Percentiles rank a stretch among this genome's conserved stretches.
These are phyloP conservation scores for Ustilago tritici DNA, from an alignment of 1,284 basidiomycete species.

Conservation along the genomic window DNA sequence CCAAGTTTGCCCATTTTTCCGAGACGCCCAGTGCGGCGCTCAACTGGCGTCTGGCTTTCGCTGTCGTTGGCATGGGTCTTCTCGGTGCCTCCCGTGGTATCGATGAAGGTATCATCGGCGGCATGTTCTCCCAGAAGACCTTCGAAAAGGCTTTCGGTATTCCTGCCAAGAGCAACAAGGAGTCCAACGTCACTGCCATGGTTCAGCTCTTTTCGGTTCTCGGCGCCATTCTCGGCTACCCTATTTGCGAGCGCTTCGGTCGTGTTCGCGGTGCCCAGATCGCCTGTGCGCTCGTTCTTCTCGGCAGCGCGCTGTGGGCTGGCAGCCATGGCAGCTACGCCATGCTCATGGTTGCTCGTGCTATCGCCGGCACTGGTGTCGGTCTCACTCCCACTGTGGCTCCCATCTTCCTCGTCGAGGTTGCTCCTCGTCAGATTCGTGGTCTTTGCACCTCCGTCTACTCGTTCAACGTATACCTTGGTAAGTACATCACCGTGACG, in stretches of 20 bases:
- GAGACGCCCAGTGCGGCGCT: conserved; percentile 51
- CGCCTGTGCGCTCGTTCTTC: conserved; percentile 34
- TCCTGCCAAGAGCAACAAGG: conserved; percentile 30
- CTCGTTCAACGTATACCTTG: conserved; percentile 42
- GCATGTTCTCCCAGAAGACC: conserved; percentile 45
- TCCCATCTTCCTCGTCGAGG: conserved; percentile 48
- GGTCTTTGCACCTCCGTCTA: conserved; percentile 55
- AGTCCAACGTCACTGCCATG: conserved; percentile 52
- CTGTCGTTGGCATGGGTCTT: conserved; percentile 45
- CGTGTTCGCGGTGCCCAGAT: conserved; percentile 46
- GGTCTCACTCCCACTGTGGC: conserved; percentile 44
- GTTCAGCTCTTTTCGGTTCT: conserved; percentile 50
- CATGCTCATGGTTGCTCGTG: conserved; percentile 38
- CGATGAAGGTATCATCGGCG: conserved; percentile 49
- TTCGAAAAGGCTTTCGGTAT: conserved; percentile 45
- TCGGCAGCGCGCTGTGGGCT: conserved; percentile 41
- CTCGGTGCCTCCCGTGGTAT: conserved; percentile 52
- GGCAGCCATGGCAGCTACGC: conserved; percentile 34
- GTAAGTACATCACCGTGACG: not conserved
- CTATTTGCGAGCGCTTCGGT: conserved; percentile 37
- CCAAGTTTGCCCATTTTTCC: conserved; percentile 44
- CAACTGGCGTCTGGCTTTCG: conserved; percentile 49
- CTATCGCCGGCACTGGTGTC: conserved; percentile 39
- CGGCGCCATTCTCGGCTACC: conserved; percentile 48
- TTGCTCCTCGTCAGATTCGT: conserved; percentile 42